phyloP scores from a whole-genome alignment of 306 rosid genomes.

The Glycine latifolia region DNA sequence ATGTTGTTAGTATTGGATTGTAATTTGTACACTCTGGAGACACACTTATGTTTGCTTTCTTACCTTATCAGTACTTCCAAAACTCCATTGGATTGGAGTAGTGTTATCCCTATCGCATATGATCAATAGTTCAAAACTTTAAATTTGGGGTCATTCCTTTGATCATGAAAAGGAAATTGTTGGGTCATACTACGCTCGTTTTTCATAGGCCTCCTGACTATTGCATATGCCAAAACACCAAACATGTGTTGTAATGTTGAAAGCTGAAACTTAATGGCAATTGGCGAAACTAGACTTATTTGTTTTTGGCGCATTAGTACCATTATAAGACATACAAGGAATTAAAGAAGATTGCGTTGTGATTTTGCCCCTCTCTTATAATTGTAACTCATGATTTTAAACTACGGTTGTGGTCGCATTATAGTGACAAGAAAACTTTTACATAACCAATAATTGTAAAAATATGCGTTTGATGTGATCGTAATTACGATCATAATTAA shows the following conservation, averaged over 20 bases:
- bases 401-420: too few species aligned
- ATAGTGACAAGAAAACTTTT: too few species aligned
- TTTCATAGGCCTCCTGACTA: slow-evolving; percentile 21
- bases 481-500: too few species aligned
- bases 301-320: slow-evolving; percentile 8
- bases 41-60: neutral
- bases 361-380: neutral
- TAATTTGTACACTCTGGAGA: neutral
- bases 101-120: slow-evolving; percentile 25
- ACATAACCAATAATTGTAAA: too few species aligned
- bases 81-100: slow-evolving; percentile 8
- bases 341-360: neutral
- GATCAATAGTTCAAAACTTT: neutral
- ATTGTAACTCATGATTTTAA: too few species aligned
- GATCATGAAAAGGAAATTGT: neutral
- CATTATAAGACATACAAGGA: neutral
- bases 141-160: neutral
- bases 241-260: slow-evolving; percentile 14
- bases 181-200: neutral
- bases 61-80: neutral
- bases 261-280: neutral
- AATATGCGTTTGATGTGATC: too few species aligned
- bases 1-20: neutral
- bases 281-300: neutral
- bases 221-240: slow-evolving; percentile 27